These are phyloP conservation scores for Colletotrichum destructivum DNA, from an alignment of 2,329 filamentous ascomycete genomes.

Conservation along the genomic window DNA sequence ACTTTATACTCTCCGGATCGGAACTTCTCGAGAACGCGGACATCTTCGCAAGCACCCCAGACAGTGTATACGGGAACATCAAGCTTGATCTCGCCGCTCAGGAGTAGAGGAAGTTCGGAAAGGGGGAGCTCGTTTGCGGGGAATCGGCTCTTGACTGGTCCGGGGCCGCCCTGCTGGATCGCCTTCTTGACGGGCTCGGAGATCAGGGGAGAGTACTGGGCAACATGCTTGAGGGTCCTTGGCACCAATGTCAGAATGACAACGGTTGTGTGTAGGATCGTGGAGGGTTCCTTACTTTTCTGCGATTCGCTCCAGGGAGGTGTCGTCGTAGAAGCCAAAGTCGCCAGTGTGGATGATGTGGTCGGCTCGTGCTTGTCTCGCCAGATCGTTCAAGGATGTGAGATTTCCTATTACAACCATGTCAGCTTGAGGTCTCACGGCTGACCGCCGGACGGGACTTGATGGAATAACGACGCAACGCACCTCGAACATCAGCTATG, in stretches of 20 bases:
- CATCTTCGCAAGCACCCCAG: constrained; percentile 99
- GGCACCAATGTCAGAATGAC: constrained; percentile 44
- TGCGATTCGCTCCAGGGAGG: constrained; percentile 94
- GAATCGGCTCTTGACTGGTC: constrained; percentile 90
- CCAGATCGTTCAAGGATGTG: constrained; percentile 94
- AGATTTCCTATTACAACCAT: constrained; percentile 81
- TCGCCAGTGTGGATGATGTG: constrained; percentile 99
- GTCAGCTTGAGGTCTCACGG: constrained; percentile 22
- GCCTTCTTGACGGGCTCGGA: constrained; percentile 81
- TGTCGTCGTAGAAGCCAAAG: constrained; percentile 98
- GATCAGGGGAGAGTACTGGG: constrained; percentile 96
- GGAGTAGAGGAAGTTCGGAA: constrained; percentile 91
- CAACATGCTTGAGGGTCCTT: constrained; percentile 97
- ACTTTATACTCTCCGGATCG: constrained; percentile 98
- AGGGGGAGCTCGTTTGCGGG: constrained; percentile 86
- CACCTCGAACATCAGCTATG: constrained; percentile 81
- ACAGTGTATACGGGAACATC: constrained; percentile 99
- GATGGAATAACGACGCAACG: constrained; percentile 55
- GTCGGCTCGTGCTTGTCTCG: constrained; percentile 93
- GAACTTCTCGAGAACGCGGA: constrained; percentile 97
- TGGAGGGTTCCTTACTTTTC: constrained; percentile 82
- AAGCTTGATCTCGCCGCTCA: constrained; percentile 89
- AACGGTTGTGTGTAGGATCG: constrained; percentile 31
- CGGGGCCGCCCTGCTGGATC: constrained; percentile 76
- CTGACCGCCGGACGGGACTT: constrained; percentile 14